These are phyloP conservation scores for Beauveria rudraprayagi DNA, from an alignment of 2,329 filamentous ascomycete genomes.

Conservation along the genomic window DNA sequence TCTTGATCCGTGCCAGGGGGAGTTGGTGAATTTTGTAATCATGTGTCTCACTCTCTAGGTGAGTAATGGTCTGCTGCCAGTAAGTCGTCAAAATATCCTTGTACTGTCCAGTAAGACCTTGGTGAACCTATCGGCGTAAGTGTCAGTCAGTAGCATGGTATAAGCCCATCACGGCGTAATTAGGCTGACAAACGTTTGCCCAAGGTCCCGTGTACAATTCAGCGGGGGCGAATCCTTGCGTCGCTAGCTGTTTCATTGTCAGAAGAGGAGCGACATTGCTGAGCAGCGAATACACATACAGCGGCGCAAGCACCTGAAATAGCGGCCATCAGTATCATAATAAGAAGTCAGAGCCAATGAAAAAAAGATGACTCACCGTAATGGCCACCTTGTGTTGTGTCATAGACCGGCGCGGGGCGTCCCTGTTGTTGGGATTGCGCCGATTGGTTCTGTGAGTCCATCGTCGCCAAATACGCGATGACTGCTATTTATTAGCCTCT, in stretches of 20 bases:
- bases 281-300: conserved; percentile 22
- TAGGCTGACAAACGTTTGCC: conserved; percentile 66
- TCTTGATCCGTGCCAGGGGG: conserved; percentile 96
- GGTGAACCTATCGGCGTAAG: conserved; percentile 63
- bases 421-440: conserved; percentile 50
- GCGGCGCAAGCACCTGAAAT: conserved; percentile 38
- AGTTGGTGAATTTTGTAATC: conserved; percentile 98
- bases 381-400: conserved; percentile 65
- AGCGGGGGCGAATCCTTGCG: conserved; percentile 80
- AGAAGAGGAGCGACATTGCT: conserved; percentile 18
- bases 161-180: not conserved
- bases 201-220: conserved; percentile 91
- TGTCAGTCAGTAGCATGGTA: not conserved
- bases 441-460: conserved; percentile 37
- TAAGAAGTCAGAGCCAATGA: not conserved
- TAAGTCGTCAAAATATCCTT: conserved; percentile 98
- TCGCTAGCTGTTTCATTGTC: conserved; percentile 58
- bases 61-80: conserved; percentile 97
- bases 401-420: conserved; percentile 59
- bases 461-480: conserved; percentile 15
- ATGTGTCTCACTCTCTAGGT: conserved; percentile 88
- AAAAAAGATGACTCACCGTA: conserved; percentile 52
- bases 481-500: not conserved
- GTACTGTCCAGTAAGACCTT: conserved; percentile 85
- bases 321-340: conserved; percentile 18